These are phyloP conservation scores for Boechera retrofracta DNA, from an alignment of 345 rosid species.

Conservation along the genomic window DNA sequence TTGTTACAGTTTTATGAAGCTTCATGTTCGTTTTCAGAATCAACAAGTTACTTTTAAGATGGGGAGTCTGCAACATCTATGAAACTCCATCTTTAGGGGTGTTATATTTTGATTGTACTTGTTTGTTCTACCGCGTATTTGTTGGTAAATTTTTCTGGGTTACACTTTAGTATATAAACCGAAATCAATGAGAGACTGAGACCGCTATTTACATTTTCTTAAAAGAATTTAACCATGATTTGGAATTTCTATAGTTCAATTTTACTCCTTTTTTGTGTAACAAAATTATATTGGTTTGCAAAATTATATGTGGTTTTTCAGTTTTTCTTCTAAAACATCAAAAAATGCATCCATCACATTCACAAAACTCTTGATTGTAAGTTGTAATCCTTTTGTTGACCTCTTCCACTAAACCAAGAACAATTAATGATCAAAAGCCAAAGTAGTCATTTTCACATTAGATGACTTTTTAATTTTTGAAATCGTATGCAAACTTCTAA, in stretches of 20 bases:
- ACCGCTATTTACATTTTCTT: neutral
- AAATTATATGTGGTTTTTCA: neutral
- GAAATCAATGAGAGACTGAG: neutral
- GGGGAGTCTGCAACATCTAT: too few relatives aligned
- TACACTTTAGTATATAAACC: neutral
- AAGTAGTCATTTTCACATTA: slow-evolving; percentile 22
- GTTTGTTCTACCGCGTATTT: too few relatives aligned
- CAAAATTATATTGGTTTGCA: too few relatives aligned
- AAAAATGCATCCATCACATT: slow-evolving; percentile 17
- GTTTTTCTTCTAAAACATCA: neutral
- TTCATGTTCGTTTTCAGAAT: neutral
- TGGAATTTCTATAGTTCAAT: neutral
- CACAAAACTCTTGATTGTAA: slow-evolving; percentile 1
- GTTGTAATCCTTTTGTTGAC: slow-evolving; percentile 17
- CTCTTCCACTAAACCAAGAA: slow-evolving; percentile 7
- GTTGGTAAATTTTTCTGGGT: too few relatives aligned
- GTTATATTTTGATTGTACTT: too few relatives aligned
- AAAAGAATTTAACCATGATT: neutral
- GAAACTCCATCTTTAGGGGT: too few relatives aligned
- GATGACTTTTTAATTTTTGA: neutral
- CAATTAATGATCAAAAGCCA: slow-evolving; percentile 11
- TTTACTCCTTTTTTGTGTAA: too few relatives aligned
- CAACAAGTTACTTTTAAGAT: neutral
- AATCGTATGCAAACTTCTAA: slow-evolving; percentile 10
- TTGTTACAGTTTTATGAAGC: neutral